Base-by-base conservation (phyloP, 768 basidiomycete genomes). In the Paxillus involutus region DNA sequence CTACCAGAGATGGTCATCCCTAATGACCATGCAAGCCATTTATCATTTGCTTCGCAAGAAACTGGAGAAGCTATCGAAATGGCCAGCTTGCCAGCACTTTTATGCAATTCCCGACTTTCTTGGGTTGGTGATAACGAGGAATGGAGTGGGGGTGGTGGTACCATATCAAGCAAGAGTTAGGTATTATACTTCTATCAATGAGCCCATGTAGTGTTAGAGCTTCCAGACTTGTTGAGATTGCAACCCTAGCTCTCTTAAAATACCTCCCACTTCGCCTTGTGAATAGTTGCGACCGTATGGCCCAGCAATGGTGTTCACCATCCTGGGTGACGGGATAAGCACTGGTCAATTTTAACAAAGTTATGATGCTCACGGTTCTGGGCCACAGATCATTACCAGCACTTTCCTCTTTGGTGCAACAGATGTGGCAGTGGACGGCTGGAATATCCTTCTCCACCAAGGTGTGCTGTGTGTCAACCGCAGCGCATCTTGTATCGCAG, bases 331-430 rank as follows among this genome's bases (percentile, higher is more conserved):
- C 17, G 6, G 36, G 33, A 36, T 32, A 55, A 55, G 44, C 19
- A 49, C 19, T 26, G 30, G 43, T 8, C 30, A 8, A 42, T 4
- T 11, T 37, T 10, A 43, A 19, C 10, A 40, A 35, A 58, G 36
- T 17, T 0, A 30, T 51, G 50, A 52, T 24, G 69, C 86, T 63
- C 68, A 92, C 91, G 78, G 77, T 56, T 92, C 88, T n/a, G 91
- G 92, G 26, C 91, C 91, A 69, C 89, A 94, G 4, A 94, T 81
- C 12, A 94, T 70, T 64, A 93, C 87, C 52, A 93, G 65, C 6
- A 77, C 71, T 43, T 73, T 81, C 60, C 75, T 80, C 49, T 69
- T 69, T 46, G 60, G 57, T 33, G 51, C 12, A 26, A 39, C 42
- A 1, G 47, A 21, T 17, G 53, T 40, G 10, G 51, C 42, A 32